Conservation (phyloP, 1,284 basidiomycete genomes). For the Ganoderma leucocontextum region DNA sequence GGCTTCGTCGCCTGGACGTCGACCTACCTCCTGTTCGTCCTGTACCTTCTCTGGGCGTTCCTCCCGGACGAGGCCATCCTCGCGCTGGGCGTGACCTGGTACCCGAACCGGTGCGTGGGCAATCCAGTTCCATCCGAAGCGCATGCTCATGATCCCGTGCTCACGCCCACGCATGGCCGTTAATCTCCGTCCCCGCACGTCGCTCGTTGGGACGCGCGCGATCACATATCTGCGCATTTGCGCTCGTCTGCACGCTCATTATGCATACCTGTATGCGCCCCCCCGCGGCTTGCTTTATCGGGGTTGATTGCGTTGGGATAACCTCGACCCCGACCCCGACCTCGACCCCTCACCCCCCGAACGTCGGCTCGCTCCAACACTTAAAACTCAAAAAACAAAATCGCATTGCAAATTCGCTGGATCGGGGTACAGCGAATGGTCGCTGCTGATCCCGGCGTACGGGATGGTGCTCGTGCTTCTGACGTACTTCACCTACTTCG, state of each 20-base stretch:
- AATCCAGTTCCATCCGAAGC: conserved; percentile 12
- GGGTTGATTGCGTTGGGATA: conserved; percentile 1
- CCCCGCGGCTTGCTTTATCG: not conserved
- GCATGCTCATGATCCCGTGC: conserved; percentile 9
- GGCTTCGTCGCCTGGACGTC: conserved; percentile 87
- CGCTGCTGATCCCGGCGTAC: conserved; percentile 85
- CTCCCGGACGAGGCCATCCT: conserved; percentile 62
- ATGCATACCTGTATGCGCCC: not conserved
- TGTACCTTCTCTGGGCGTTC: conserved; percentile 76
- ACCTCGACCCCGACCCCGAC: not conserved
- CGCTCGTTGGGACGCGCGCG: not conserved
- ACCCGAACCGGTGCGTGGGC: conserved; percentile 78
- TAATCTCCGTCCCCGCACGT: conserved; percentile 31
- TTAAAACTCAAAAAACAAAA: not conserved
- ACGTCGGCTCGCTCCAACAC: not conserved
- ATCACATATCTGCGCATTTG: conserved; percentile 4
- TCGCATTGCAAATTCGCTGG: conserved; percentile 1
- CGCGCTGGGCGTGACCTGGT: conserved; percentile 80
- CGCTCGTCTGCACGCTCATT: not conserved
- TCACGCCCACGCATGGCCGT: conserved; percentile 21
- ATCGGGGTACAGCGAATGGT: conserved; percentile 76
- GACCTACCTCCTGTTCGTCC: conserved; percentile 74
- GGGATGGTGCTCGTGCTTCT: conserved; percentile 76
- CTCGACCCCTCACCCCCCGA: too few relatives aligned
- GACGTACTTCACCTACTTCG: conserved; percentile 82